Percentiles rank a stretch among this genome's conserved stretches.
Evolutionary conservation across 1,284 basidiomycete species (phyloP).

Genomic region (Ganoderma sp.): DNA sequence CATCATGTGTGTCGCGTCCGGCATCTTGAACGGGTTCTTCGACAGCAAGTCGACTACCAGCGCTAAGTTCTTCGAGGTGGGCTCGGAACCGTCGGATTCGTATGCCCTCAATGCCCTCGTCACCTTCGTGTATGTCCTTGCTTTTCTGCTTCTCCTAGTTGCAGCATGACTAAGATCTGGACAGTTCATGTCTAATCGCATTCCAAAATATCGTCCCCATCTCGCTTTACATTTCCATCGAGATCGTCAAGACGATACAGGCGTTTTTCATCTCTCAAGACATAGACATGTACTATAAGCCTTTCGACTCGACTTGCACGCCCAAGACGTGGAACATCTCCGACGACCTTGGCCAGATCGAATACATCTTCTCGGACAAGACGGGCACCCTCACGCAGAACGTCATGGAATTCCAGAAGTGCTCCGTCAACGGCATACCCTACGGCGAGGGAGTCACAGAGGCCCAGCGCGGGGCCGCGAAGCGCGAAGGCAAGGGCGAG

Average conservation of each 20-base stretch:
- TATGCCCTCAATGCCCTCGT: constrained; percentile 81
- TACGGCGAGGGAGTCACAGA: constrained; percentile 97
- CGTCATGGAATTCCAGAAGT: constrained; percentile 98
- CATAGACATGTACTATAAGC: constrained; percentile 94
- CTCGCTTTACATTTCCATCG: constrained; percentile 96
- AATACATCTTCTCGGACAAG: constrained; percentile 98
- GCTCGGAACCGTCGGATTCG: constrained; percentile 66
- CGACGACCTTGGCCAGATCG: constrained; percentile 97
- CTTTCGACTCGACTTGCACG: constrained; percentile 87
- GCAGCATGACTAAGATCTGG: background rate
- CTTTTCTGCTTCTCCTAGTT: background rate
- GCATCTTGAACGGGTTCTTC: constrained; percentile 77
- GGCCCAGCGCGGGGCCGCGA: constrained; percentile 91
- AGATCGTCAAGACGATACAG: constrained; percentile 97
- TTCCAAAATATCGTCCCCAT: constrained; percentile 99
- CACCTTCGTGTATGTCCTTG: constrained; percentile 80
- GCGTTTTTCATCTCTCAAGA: constrained; percentile 98
- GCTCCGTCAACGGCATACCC: constrained; percentile 82
- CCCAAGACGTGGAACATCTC: constrained; percentile 99
- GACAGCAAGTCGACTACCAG: constrained; percentile 72
- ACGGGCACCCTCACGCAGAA: constrained; percentile 96
- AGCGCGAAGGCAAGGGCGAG: constrained; percentile 76
- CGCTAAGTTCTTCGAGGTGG: constrained; percentile 73
- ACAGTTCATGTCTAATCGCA: constrained; percentile 84
- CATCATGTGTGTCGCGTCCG: constrained; percentile 78